Conservation (phyloP, 805 yeast genomes). For the Cyberlindnera saturnus region DNA sequence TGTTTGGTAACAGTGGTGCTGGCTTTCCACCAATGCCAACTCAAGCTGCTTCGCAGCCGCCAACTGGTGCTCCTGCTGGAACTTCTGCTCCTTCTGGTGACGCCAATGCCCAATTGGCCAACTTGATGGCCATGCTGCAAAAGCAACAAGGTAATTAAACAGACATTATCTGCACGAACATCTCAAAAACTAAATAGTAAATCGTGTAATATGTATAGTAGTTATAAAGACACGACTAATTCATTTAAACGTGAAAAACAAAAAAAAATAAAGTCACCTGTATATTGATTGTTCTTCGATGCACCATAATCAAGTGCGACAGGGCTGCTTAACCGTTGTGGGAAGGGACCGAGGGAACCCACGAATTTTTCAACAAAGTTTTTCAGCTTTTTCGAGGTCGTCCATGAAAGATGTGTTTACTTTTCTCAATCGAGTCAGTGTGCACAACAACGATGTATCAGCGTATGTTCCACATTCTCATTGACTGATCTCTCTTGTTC, state of each 20-base stretch:
- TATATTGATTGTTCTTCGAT: background rate
- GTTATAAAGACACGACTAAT: too few relatives aligned
- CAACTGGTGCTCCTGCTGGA: conserved; percentile 7
- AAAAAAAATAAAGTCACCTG: background rate
- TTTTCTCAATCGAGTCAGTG: too few relatives aligned
- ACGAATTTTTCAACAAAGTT: background rate
- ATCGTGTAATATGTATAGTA: too few relatives aligned
- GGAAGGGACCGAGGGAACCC: background rate
- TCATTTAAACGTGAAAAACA: background rate
- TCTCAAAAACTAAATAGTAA: too few relatives aligned
- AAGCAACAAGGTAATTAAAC: conserved; percentile 24
- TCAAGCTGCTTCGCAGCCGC: conserved; percentile 6
- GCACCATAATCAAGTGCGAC: background rate
- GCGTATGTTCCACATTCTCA: conserved; percentile 6
- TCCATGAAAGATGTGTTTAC: too few relatives aligned
- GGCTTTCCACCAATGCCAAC: conserved; percentile 14
- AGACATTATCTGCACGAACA: too few relatives aligned
- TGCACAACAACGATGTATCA: conserved; percentile 4
- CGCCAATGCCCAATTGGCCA: conserved; percentile 35
- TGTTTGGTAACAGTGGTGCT: conserved; percentile 27
- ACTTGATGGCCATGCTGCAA: conserved; percentile 36
- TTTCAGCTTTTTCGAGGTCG: background rate
- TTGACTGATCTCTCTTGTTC: background rate
- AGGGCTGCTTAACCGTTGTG: background rate
- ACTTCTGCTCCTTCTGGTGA: conserved; percentile 18